phyloP scores from a whole-genome alignment of 305 asterid species.

The Caryopteris hybrid region DNA sequence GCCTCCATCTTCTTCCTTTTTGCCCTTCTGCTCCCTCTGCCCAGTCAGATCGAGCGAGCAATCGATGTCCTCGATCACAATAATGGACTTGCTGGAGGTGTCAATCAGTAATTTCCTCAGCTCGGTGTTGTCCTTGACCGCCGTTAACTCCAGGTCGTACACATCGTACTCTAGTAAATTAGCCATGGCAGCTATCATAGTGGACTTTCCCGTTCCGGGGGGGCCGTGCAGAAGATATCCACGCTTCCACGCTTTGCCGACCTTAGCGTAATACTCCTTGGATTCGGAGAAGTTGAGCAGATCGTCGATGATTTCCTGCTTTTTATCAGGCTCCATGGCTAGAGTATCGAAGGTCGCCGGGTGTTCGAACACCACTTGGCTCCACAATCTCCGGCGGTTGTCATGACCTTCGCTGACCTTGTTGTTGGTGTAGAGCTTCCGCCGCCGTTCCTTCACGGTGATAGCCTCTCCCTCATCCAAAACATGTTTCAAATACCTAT shows the following conservation, averaged over 20 bases:
- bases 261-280: slow-evolving; percentile 38
- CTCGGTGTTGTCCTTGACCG: slow-evolving; percentile 47
- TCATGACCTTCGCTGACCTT: slow-evolving; percentile 14
- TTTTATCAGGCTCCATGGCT: slow-evolving; percentile 39
- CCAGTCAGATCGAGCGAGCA: slow-evolving; percentile 51
- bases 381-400: slow-evolving; percentile 29
- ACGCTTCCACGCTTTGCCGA: slow-evolving; percentile 61
- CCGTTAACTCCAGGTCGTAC: slow-evolving; percentile 49
- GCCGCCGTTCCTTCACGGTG: slow-evolving; percentile 26
- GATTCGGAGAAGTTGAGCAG: slow-evolving; percentile 28
- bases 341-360: slow-evolving; percentile 42
- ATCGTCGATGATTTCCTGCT: slow-evolving; percentile 38
- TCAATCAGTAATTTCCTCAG: slow-evolving; percentile 37
- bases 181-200: slow-evolving; percentile 61
- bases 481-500: slow-evolving; percentile 31
- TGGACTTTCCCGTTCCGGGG: slow-evolving; percentile 52
- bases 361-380: slow-evolving; percentile 38
- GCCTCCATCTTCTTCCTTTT: neutral
- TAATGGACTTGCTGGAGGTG: slow-evolving; percentile 34
- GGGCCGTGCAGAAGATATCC: slow-evolving; percentile 52
- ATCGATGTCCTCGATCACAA: slow-evolving; percentile 54
- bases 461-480: slow-evolving; percentile 39
- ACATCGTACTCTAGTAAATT: slow-evolving; percentile 43
- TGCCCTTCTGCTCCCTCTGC: slow-evolving; percentile 32
- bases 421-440: slow-evolving; percentile 41